Evolutionary conservation across 768 basidiomycete genomes (phyloP), one percentile per base, ranked within the genome.

Genomic region (Cystobasidium tubakii): DNA sequence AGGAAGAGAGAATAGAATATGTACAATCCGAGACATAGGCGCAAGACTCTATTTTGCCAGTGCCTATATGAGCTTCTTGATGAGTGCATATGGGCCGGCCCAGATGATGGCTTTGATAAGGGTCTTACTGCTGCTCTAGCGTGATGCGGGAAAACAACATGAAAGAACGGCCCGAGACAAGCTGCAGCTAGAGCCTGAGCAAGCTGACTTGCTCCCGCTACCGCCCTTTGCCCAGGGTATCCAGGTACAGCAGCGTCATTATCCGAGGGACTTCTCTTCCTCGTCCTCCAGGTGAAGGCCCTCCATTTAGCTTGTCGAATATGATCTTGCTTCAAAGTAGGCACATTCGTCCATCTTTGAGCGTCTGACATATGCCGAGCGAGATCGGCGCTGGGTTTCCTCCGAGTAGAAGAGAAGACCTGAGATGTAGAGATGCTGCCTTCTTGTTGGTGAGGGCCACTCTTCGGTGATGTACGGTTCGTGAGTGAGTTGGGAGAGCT

Each of bases 231-330:
- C n/a, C 46, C 7, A 50, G 46, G 3, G 3, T 3, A 3, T 19
- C 21, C 46, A 4, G 21, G 21, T 9, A 50, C n/a, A n/a, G 46
- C 3, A 50, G 7, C 46, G 46, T 19, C 46, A 3, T 50, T 19
- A n/a, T 50, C 46, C 21, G 57, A 60, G 2, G 57, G 57, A 60
- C 57, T 60, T 31, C 57, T 27, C 33, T 60, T 60, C 27, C 57
- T 6, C 33, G 7, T 27, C 29, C 23, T 60, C 57, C 57, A 60
- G 57, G 6, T 34, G 23, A 60, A 29, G 29, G 25, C 23, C 57
- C 13, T 15, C 57, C 57, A 60, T 60, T 23, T 60, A 12, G 57
- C 12, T 34, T 60, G 25, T 60, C 57, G 57, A 27, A 15, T 60
- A 4, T 21, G 46, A n/a, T 50, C 21, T 50, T 50, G 46, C 7